phyloP scores from a whole-genome alignment of 257 asterid species.

The Nicotiana undulata region DNA sequence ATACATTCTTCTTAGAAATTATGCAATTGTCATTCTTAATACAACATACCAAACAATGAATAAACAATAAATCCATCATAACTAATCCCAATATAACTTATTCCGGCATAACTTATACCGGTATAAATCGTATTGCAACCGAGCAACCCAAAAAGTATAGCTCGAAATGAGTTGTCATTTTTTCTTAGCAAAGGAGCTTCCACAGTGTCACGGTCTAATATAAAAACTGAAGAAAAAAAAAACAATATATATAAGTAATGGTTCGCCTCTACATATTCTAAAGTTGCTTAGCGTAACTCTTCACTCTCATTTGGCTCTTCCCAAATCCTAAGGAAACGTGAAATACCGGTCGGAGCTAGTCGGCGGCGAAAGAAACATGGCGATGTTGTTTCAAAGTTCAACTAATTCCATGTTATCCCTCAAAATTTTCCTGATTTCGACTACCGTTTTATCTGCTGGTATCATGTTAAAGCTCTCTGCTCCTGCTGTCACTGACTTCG shows the following conservation, averaged over 20 bases:
- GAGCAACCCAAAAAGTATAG: too few species aligned
- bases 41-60: too few species aligned
- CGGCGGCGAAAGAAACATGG: constrained; percentile 8
- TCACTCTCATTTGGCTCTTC: background rate
- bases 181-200: background rate
- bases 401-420: constrained; percentile 15
- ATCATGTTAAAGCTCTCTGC: constrained; percentile 39
- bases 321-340: background rate
- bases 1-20: too few species aligned
- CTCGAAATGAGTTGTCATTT: background rate
- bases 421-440: constrained; percentile 40
- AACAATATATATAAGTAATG: background rate
- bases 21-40: too few species aligned
- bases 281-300: background rate
- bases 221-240: background rate
- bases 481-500: constrained; percentile 43
- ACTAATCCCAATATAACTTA: too few species aligned
- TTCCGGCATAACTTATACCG: too few species aligned
- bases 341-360: background rate
- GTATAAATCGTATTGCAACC: too few species aligned
- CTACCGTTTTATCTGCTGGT: constrained; percentile 54
- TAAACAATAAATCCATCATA: too few species aligned
- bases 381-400: constrained; percentile 19
- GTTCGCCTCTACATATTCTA: background rate
- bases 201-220: background rate